Evolutionary conservation across 768 basidiomycete species (phyloP).

Genomic region (Lactarius quietus): DNA sequence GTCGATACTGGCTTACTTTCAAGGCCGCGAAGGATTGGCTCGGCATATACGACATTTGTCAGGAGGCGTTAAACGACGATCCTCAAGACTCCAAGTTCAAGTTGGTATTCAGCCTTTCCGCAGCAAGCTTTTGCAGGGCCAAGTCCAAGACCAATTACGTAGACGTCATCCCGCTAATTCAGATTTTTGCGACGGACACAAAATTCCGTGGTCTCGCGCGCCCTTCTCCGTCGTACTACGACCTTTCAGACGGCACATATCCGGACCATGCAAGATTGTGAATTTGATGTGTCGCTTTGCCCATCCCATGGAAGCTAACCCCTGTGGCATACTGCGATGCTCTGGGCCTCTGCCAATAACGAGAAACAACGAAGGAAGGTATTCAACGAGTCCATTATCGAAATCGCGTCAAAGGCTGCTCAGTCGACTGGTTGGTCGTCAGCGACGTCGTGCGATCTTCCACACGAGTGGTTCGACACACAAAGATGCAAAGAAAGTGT

Average conservation of each 20-base stretch:
- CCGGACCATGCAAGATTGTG: not conserved
- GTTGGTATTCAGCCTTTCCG: slow-evolving; percentile 9
- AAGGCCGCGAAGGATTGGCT: not conserved
- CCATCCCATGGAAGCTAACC: not conserved
- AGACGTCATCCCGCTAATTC: not conserved
- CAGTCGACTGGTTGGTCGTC: not conserved
- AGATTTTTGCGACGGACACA: not conserved
- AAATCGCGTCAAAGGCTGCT: not conserved
- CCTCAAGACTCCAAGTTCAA: not conserved
- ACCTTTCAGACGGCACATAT: not conserved
- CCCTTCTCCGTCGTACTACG: not conserved
- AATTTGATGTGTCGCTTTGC: not conserved
- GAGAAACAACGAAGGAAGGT: not conserved
- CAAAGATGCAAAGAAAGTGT: not conserved
- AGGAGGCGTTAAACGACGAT: not conserved
- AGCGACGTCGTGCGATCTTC: not conserved
- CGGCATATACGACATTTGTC: not conserved
- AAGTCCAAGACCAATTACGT: not conserved
- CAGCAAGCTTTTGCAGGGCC: not conserved
- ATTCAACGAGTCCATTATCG: not conserved
- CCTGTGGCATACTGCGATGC: too few relatives aligned
- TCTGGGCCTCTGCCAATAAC: too few relatives aligned
- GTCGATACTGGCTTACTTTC: slow-evolving; percentile 13
- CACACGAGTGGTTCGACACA: not conserved
- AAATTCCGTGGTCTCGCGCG: not conserved